Base-by-base conservation (phyloP, 1,284 basidiomycete genomes). In the Rhizoctonia solani region DNA sequence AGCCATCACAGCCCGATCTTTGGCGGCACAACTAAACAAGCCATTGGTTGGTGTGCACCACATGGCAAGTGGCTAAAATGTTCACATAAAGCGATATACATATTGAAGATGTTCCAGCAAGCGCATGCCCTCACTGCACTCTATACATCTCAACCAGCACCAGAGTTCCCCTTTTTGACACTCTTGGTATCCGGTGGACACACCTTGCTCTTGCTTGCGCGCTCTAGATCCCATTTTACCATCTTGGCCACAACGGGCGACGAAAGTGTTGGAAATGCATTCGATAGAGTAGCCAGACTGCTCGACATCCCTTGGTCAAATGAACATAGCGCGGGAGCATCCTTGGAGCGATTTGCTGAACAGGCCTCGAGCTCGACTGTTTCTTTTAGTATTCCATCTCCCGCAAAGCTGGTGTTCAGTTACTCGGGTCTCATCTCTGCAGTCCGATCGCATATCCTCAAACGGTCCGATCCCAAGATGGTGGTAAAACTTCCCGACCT, bases 11-110 rank as follows among this genome's bases (percentile, higher is more conserved):
- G 93, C 93, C 5, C 92, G 90, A 74, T 85, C 87, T 0, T 79
- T 98, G 1, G 92, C 93, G 0, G 88, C 91, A 0, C 88, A 86
- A 0, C 79, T 86, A 5, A 80, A 82, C 46, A 91, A 93, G 73
- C 94, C 93, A 0, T 71, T 96, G 1, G 84, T 97, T 6, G 94
- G 93, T 3, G 90, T 96, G 1, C 92, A 97, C 77, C 95, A 97
- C 74, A 97, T 97, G 95, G 94, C 92, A 25, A 54, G 81, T 74
- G 25, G 56, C 49, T 34, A 16, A 41, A 58, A 46, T 46, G 27
- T 34, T 19, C 61, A 54, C 42, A 5, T 41, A 42, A 41, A 25
- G 30, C 37, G 42, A 25, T 53, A 52, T 61, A 56, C 52, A 27
- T 14, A 1, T 34, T 16, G 44, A 52, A 65, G 30, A 44, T 37